These are phyloP conservation scores for Acacia pycnantha DNA, from an alignment of 331 rosid species.

Conservation along the genomic window DNA sequence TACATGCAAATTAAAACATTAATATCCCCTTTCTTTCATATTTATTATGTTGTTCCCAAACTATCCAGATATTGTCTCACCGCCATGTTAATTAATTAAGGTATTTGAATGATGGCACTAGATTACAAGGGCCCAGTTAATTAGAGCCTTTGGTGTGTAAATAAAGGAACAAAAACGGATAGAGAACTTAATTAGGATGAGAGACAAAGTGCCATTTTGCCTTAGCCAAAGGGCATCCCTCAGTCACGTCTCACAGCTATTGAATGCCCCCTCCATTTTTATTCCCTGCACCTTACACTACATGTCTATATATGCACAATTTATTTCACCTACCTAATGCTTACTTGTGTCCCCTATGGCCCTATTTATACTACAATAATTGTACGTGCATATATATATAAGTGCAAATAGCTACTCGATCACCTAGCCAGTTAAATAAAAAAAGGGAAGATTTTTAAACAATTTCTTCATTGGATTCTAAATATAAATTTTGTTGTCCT, in stretches of 20 bases:
- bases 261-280: not conserved
- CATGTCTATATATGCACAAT: not conserved
- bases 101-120: not conserved
- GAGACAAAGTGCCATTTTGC: not conserved
- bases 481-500: too few relatives aligned
- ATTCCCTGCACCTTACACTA: not conserved
- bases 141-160: slow-evolving; percentile 7
- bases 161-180: not conserved
- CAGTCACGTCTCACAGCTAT: not conserved
- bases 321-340: not conserved
- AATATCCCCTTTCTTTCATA: too few relatives aligned
- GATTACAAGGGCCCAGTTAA: not conserved
- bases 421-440: too few relatives aligned
- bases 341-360: too few relatives aligned
- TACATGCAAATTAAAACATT: too few relatives aligned
- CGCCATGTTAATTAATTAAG: not conserved
- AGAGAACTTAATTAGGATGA: not conserved
- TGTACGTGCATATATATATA: too few relatives aligned
- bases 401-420: too few relatives aligned
- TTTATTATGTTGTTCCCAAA: too few relatives aligned
- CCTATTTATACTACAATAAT: too few relatives aligned
- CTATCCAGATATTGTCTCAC: too few relatives aligned
- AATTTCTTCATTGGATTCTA: too few relatives aligned
- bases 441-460: too few relatives aligned
- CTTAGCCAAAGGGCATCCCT: not conserved